Evolutionary conservation across 257 asterid species (phyloP).

Genomic region (Rubia yunnanensis): DNA sequence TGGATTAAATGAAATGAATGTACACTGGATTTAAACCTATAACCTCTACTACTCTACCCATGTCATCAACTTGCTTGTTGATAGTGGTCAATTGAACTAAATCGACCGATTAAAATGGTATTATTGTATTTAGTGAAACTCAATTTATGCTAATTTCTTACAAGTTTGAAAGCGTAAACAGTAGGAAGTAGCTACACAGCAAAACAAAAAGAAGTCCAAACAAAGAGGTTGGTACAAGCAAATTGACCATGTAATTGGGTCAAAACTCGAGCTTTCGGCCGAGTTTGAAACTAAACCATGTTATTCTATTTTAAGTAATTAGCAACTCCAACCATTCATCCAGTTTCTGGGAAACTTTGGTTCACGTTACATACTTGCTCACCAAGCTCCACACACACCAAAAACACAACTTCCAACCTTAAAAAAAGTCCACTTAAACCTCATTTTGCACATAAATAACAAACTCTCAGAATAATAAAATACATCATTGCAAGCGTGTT

Average conservation of each 20-base stretch:
- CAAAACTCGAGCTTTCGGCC: background rate
- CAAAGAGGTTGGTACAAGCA: background rate
- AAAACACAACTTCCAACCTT: background rate
- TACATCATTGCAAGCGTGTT: background rate
- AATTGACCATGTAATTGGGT: background rate
- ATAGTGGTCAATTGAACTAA: no score
- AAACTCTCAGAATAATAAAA: background rate
- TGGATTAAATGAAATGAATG: no score
- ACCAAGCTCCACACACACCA: background rate
- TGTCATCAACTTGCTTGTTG: no score
- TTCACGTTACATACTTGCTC: background rate
- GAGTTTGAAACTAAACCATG: background rate
- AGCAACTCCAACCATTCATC: background rate
- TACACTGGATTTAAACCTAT: no score
- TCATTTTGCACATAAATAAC: background rate
- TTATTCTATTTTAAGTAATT: background rate
- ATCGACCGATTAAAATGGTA: no score
- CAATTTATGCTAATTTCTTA: no score
- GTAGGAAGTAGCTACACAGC: background rate
- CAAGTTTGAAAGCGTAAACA: background rate
- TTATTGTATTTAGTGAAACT: no score
- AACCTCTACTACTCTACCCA: no score
- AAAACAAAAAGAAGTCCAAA: background rate
- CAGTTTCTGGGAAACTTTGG: background rate
- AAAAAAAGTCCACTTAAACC: background rate